Evolutionary conservation across 208 protist species (phyloP).

Genomic region (Naegleria gruberi): DNA sequence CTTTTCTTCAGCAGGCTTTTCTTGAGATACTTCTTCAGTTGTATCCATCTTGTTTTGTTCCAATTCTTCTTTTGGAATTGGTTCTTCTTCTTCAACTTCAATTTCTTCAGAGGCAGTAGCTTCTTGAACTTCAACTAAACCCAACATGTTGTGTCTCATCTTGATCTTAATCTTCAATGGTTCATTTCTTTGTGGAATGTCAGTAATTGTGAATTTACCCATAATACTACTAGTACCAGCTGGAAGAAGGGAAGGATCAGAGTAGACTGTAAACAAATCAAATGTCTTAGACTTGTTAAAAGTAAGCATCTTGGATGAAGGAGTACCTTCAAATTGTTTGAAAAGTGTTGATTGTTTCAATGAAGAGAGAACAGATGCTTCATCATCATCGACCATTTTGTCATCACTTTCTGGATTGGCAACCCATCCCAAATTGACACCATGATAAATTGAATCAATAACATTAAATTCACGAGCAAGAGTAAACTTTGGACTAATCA

Average conservation of each 20-base stretch:
- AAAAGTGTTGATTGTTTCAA: neutral
- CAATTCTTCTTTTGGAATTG: conserved; percentile 20
- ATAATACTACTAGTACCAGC: neutral
- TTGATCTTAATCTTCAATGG: conserved; percentile 45
- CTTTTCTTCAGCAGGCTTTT: conserved; percentile 21
- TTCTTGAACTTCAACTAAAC: conserved; percentile 55
- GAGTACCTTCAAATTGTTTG: neutral
- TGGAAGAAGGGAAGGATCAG: conserved; percentile 50
- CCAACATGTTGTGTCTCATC: conserved; percentile 55
- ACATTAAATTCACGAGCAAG: conserved; percentile 57
- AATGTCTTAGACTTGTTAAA: conserved; percentile 53
- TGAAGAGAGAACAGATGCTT: neutral
- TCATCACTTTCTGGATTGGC: conserved; percentile 43
- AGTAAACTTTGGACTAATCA: conserved; percentile 70
- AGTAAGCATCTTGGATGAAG: conserved; percentile 55
- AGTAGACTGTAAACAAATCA: conserved; percentile 70
- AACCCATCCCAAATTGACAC: conserved; percentile 57
- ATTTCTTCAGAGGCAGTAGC: conserved; percentile 57
- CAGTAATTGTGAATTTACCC: conserved; percentile 22
- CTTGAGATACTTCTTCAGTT: conserved; percentile 34
- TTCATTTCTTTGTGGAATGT: conserved; percentile 45
- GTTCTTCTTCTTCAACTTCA: conserved; percentile 55
- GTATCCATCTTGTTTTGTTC: conserved; percentile 40
- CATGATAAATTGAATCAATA: conserved; percentile 60
- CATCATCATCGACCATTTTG: neutral